A percentile compares a stretch with the other conserved stretches of the same genome.
These are phyloP conservation scores for Coemansia sp. DNA, from an alignment of 192 early-diverging fungal genomes.

Conservation along the genomic window DNA sequence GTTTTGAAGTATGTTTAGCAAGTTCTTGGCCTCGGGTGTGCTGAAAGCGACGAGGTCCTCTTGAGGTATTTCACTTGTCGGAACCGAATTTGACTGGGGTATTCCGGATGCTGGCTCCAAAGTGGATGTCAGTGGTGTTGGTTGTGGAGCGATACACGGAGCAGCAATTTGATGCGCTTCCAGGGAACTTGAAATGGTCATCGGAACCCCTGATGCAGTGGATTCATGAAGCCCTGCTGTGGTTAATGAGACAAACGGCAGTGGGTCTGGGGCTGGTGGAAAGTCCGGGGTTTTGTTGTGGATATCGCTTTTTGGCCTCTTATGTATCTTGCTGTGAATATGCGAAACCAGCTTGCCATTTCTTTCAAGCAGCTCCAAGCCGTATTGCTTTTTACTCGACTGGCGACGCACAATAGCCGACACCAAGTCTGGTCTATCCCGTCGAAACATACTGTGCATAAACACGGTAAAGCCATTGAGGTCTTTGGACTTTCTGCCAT, in stretches of 20 bases:
- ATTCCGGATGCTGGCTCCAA: neutral
- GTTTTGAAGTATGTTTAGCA: neutral
- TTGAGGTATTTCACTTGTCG: neutral
- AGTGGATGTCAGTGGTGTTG: neutral
- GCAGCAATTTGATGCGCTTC: neutral
- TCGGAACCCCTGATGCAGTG: neutral
- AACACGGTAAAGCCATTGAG: conserved; percentile 15
- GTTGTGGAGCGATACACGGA: neutral
- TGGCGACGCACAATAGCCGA: conserved; percentile 7
- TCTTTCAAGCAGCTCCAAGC: neutral
- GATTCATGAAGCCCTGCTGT: neutral
- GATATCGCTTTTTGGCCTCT: neutral
- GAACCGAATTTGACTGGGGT: neutral
- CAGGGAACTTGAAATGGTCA: neutral
- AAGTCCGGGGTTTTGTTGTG: neutral
- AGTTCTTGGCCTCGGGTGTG: neutral
- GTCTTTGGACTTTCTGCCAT: conserved; percentile 41
- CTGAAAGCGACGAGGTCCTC: neutral
- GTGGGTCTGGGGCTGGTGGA: neutral
- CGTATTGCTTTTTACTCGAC: neutral
- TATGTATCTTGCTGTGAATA: neutral
- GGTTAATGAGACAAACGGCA: neutral
- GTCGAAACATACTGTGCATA: conserved; percentile 16
- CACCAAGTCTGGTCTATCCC: conserved; percentile 18
- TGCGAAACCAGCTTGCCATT: neutral